Evolutionary conservation across 495 filamentous ascomycete genomes (phyloP), one percentile per base, ranked within the genome.

Genomic region (Talaromyces borbonicus): DNA sequence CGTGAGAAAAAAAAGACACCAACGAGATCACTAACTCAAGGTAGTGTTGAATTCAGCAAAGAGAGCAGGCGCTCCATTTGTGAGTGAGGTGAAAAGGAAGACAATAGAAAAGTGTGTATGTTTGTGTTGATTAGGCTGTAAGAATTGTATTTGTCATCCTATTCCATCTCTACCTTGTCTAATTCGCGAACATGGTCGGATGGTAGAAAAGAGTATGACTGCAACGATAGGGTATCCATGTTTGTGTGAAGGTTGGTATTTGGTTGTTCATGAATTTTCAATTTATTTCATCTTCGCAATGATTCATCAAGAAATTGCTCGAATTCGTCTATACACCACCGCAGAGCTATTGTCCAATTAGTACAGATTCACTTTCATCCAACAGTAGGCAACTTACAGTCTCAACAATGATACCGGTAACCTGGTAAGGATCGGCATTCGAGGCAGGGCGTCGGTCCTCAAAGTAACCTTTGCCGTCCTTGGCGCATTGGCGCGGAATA

Each of bases 391-490:
- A 25, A 42, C 56, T 48, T 60, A 71, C 63, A 58, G 83, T 86
- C 75, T 89, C 83, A 65, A 90, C 85, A 59, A 93, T 84, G 61
- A 95, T 92, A 59, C 85, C 85, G 49, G 87, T 93, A 61, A 95
- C 89, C 71, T 89, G 90, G 73, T 98, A 98, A 20, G 92, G 92
- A 69, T 93, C 88, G 52, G 81, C 92, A 63, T 98, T 98, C 60
- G 83, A 90, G 35, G 92, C 92, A 36, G 92, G 92, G 55, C 92
- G 77, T 61, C 92, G 81, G 56, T 98, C 92, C 74, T 98, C 92
- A 53, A 98, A 96, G 79, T 98, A 98, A 54, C 92, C 92, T 72
- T 86, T 93, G 67, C 88, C 89, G 65, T 95, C 89, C 65, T 87
- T 87, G 44, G 84, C 92, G 61, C 74, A 78, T 56, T 87, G 83